phyloP scores from a whole-genome alignment of 495 filamentous ascomycete species.

The Neurospora intermedia region DNA sequence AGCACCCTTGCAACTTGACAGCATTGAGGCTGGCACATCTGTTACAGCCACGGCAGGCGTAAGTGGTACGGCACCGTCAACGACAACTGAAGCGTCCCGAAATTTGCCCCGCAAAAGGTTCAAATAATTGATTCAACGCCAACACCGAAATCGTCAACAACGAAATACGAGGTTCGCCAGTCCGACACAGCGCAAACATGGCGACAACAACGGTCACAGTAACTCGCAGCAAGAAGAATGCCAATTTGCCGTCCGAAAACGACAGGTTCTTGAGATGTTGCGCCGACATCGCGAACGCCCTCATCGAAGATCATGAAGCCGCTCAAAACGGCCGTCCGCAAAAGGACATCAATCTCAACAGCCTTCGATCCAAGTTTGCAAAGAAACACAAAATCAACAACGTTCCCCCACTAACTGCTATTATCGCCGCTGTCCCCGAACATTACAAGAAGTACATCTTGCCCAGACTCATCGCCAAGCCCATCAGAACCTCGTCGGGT shows the following conservation, averaged over 20 bases:
- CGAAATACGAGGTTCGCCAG: not conserved
- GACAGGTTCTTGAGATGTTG: constrained; percentile 89
- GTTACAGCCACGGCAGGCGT: not conserved
- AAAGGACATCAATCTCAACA: constrained; percentile 89
- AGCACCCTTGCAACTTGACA: not conserved
- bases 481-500: constrained; percentile 87
- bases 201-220: constrained; percentile 33
- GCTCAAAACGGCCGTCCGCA: constrained; percentile 58
- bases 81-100: not conserved
- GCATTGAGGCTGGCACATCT: not conserved
- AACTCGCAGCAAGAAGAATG: constrained; percentile 47
- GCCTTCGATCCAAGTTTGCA: constrained; percentile 72
- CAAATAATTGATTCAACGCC: not conserved
- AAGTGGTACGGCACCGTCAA: not conserved
- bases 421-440: constrained; percentile 93
- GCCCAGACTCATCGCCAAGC: constrained; percentile 90
- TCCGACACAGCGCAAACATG: constrained; percentile 17
- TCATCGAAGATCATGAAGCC: constrained; percentile 87
- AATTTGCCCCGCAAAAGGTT: not conserved
- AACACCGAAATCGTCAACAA: not conserved
- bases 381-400: constrained; percentile 81
- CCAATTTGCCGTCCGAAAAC: constrained; percentile 74
- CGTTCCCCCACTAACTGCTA: constrained; percentile 87
- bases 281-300: constrained; percentile 83
- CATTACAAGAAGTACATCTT: constrained; percentile 99